These are phyloP conservation scores for Pythium plurisporium DNA, from an alignment of 352 stramenopile genomes.

Conservation along the genomic window DNA sequence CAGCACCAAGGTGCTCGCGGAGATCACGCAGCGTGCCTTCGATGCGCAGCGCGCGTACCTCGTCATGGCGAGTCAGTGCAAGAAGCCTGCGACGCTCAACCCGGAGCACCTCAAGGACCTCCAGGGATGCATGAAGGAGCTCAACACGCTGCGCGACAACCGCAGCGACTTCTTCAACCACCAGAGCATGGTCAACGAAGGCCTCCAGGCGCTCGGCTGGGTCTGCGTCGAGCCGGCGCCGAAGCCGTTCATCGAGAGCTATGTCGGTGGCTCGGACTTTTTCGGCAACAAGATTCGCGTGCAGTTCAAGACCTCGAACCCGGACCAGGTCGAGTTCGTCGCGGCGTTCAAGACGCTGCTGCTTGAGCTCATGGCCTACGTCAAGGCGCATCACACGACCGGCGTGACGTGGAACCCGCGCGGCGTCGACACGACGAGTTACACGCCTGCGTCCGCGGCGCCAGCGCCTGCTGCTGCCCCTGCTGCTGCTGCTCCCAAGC, in stretches of 20 bases:
- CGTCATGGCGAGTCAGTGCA: conserved; percentile 90
- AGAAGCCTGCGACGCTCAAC: conserved; percentile 85
- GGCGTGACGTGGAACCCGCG: conserved; percentile 94
- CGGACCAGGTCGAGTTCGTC: conserved; percentile 92
- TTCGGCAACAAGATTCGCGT: conserved; percentile 98
- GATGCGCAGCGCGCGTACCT: conserved; percentile 88
- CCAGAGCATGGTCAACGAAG: conserved; percentile 87
- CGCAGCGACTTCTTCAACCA: conserved; percentile 80
- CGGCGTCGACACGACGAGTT: conserved; percentile 48
- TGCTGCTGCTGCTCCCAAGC: conserved; percentile 26
- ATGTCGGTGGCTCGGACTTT: conserved; percentile 93
- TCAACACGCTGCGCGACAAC: conserved; percentile 77
- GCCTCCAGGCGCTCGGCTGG: conserved; percentile 80
- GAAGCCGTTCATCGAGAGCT: conserved; percentile 94
- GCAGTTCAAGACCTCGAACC: conserved; percentile 92
- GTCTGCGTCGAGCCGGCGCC: conserved; percentile 81
- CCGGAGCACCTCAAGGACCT: conserved; percentile 69
- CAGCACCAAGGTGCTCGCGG: conserved; percentile 76
- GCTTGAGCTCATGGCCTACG: conserved; percentile 90
- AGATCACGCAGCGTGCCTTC: conserved; percentile 88
- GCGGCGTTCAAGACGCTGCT: conserved; percentile 92
- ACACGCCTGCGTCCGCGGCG: conserved; percentile 20
- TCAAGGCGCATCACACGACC: conserved; percentile 94
- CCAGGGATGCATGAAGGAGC: conserved; percentile 73
- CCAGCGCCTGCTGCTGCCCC: conserved; percentile 23